phyloP scores from a whole-genome alignment of 2,329 filamentous ascomycete genomes.

The Orbilia brochopaga region DNA sequence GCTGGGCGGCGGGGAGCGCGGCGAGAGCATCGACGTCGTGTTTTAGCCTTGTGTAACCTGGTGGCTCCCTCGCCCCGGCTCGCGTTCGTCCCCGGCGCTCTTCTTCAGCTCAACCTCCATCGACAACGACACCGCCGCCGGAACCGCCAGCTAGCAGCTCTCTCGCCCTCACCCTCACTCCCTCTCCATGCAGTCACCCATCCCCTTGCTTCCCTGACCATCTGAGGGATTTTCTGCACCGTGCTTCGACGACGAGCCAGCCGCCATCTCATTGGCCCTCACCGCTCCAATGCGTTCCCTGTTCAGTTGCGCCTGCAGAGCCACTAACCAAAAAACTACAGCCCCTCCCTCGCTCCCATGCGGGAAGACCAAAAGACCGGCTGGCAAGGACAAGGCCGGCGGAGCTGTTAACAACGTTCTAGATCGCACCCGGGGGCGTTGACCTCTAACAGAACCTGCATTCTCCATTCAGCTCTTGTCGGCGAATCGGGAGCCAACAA shows the following conservation, averaged over 20 bases:
- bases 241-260: not conserved
- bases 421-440: conserved; percentile 20
- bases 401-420: conserved; percentile 28
- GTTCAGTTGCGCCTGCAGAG: conserved; percentile 2
- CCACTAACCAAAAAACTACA: not conserved
- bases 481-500: conserved; percentile 40
- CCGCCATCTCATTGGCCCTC: not conserved
- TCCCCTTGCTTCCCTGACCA: too few species aligned
- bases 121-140: too few species aligned
- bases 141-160: too few species aligned
- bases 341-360: not conserved
- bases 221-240: not conserved
- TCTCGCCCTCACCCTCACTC: not conserved
- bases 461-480: conserved; percentile 23
- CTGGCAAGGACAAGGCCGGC: not conserved
- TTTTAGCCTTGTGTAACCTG: conserved; percentile 36
- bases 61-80: conserved; percentile 7
- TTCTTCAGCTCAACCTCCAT: not conserved
- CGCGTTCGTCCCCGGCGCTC: not conserved
- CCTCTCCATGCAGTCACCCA: not conserved
- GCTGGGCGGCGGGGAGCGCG: not conserved
- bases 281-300: not conserved
- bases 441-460: conserved; percentile 35
- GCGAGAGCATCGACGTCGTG: not conserved
- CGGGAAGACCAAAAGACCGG: not conserved